These are phyloP conservation scores for Macroventuria anomochaeta DNA, from an alignment of 2,329 filamentous ascomycete genomes.

Conservation along the genomic window DNA sequence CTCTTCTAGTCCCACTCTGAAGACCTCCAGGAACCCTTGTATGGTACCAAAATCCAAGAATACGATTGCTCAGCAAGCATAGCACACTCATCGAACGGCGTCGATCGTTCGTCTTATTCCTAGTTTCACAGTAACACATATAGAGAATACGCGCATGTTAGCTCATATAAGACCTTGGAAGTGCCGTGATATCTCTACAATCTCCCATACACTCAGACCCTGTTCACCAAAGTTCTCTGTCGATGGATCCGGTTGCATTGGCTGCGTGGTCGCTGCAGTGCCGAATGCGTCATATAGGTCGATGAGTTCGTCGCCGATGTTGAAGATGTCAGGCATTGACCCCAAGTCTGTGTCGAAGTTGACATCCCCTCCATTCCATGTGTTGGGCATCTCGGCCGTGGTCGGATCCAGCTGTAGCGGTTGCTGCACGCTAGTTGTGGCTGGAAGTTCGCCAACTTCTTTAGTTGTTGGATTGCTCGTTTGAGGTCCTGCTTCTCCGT, in stretches of 20 bases:
- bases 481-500: background rate
- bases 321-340: constrained; percentile 24
- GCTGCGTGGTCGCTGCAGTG: constrained; percentile 2
- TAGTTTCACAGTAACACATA: too few relatives aligned
- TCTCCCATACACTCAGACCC: constrained; percentile 15
- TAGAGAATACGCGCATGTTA: background rate
- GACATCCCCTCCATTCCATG: constrained; percentile 2
- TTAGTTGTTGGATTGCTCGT: background rate
- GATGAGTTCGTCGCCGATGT: constrained; percentile 18
- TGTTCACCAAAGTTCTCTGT: constrained; percentile 12
- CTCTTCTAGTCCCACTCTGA: too few relatives aligned
- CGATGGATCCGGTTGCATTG: background rate
- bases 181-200: constrained; percentile 18
- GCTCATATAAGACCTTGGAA: constrained; percentile 19
- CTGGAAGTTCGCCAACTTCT: background rate
- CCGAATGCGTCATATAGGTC: constrained; percentile 21
- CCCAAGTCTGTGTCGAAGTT: constrained; percentile 10
- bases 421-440: background rate
- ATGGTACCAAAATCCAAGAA: too few relatives aligned
- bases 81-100: too few relatives aligned
- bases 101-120: too few relatives aligned
- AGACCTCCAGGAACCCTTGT: too few relatives aligned
- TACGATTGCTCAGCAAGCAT: too few relatives aligned
- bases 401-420: background rate
- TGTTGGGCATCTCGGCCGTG: background rate